Evolutionary conservation across 1,284 basidiomycete species (phyloP).

Genomic region (Trametes hirsuta): DNA sequence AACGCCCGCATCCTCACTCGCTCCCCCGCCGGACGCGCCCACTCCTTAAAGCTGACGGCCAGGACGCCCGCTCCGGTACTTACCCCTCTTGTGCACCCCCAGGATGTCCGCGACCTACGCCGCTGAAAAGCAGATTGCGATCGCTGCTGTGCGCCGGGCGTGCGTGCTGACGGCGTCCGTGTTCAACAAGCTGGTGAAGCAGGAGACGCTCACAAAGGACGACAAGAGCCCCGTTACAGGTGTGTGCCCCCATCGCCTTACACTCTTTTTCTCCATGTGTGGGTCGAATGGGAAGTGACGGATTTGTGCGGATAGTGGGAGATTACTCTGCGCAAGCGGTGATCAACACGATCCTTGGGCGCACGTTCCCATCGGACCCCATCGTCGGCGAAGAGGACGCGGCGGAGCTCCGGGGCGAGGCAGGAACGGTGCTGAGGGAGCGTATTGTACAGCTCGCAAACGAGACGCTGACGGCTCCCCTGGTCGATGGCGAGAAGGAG

Average conservation of each 20-base stretch:
- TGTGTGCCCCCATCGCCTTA: constrained; percentile 36
- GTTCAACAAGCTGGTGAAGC: constrained; percentile 86
- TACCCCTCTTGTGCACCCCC: neutral
- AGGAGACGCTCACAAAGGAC: constrained; percentile 88
- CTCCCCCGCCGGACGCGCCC: constrained; percentile 18
- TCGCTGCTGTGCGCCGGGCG: constrained; percentile 90
- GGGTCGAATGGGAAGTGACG: neutral
- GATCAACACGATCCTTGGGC: constrained; percentile 76
- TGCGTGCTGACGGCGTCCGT: constrained; percentile 85
- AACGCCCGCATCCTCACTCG: constrained; percentile 20
- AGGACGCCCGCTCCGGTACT: constrained; percentile 26
- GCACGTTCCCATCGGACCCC: constrained; percentile 82
- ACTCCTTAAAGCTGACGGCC: constrained; percentile 19
- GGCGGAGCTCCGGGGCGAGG: constrained; percentile 67
- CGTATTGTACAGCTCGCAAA: constrained; percentile 87
- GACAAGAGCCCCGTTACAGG: constrained; percentile 98
- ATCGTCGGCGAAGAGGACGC: constrained; percentile 98
- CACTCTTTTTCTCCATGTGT: neutral
- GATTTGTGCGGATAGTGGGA: constrained; percentile 59
- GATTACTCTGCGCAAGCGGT: constrained; percentile 92
- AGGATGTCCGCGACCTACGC: constrained; percentile 45
- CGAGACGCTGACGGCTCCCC: constrained; percentile 69
- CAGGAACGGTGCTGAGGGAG: constrained; percentile 56
- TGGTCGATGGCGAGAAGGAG: constrained; percentile 51
- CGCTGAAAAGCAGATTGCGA: constrained; percentile 71